Evolutionary conservation across 345 rosid genomes (phyloP).

Genomic region (Lepidium africanum): DNA sequence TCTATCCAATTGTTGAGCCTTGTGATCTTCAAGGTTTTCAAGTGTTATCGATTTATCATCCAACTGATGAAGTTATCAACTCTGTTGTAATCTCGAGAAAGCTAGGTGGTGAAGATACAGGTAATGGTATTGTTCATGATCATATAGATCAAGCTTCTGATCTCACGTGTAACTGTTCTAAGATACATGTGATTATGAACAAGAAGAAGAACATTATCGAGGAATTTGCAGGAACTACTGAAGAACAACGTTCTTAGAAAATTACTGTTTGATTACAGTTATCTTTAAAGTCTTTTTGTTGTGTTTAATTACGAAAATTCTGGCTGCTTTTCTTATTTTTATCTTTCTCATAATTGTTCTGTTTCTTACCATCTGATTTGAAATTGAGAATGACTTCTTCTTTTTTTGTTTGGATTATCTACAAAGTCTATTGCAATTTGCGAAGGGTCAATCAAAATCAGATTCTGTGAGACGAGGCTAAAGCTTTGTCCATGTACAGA

Average conservation of each 20-base stretch:
- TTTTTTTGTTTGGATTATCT: slow-evolving; percentile 11
- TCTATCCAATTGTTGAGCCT: slow-evolving; percentile 69
- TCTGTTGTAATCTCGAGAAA: slow-evolving; percentile 68
- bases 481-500: background rate
- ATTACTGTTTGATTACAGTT: background rate
- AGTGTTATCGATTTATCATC: slow-evolving; percentile 70
- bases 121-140: background rate
- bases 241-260: slow-evolving; percentile 33
- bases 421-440: slow-evolving; percentile 5
- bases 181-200: slow-evolving; percentile 43
- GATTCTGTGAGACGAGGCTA: background rate
- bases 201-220: slow-evolving; percentile 58
- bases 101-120: background rate
- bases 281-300: background rate
- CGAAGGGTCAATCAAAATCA: slow-evolving; percentile 3
- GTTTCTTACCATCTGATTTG: slow-evolving; percentile 15
- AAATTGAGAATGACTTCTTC: background rate
- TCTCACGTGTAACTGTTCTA: slow-evolving; percentile 39
- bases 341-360: background rate
- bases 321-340: slow-evolving; percentile 6
- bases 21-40: slow-evolving; percentile 68
- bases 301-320: background rate
- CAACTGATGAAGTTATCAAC: slow-evolving; percentile 78
- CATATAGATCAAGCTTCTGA: slow-evolving; percentile 25
- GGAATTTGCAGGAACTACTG: slow-evolving; percentile 39